Conservation (phyloP, 352 stramenopile genomes). For the Phytophthora macrochlamydospora region DNA sequence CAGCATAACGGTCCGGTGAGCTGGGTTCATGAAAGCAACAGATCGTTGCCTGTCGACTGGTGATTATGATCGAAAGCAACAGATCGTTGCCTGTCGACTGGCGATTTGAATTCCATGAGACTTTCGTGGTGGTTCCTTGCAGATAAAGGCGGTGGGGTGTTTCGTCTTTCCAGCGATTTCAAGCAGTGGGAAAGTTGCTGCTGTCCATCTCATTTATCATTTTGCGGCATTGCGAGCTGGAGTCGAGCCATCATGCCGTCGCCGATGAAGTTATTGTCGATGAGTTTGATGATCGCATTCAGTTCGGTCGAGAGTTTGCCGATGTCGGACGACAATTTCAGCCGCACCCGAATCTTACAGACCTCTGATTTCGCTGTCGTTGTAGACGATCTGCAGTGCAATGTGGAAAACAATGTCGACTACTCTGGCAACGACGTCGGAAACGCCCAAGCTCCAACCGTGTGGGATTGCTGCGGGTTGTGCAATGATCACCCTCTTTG, state of each 20-base stretch:
- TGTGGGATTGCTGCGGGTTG: conserved; percentile 29
- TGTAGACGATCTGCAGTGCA: conserved; percentile 20
- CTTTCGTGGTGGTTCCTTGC: neutral
- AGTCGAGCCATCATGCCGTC: too few species aligned
- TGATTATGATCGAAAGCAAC: too few species aligned
- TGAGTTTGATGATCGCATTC: neutral
- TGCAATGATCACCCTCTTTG: conserved; percentile 24
- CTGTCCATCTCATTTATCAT: neutral
- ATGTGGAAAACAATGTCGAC: conserved; percentile 32
- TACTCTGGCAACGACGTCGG: conserved; percentile 43
- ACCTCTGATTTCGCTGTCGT: conserved; percentile 21
- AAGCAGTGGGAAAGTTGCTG: neutral
- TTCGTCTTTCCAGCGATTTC: neutral
- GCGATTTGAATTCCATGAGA: neutral
- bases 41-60: too few species aligned
- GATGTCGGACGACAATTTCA: neutral
- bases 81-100: too few species aligned
- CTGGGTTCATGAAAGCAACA: too few species aligned
- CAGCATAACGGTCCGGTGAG: too few species aligned
- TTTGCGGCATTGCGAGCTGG: neutral
- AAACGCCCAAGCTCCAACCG: conserved; percentile 5
- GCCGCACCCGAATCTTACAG: conserved; percentile 7
- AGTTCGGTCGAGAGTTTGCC: neutral
- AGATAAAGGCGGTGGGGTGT: neutral
- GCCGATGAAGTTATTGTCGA: neutral